Base-by-base conservation (phyloP, 495 filamentous ascomycete genomes). In the Cercophora sp. region DNA sequence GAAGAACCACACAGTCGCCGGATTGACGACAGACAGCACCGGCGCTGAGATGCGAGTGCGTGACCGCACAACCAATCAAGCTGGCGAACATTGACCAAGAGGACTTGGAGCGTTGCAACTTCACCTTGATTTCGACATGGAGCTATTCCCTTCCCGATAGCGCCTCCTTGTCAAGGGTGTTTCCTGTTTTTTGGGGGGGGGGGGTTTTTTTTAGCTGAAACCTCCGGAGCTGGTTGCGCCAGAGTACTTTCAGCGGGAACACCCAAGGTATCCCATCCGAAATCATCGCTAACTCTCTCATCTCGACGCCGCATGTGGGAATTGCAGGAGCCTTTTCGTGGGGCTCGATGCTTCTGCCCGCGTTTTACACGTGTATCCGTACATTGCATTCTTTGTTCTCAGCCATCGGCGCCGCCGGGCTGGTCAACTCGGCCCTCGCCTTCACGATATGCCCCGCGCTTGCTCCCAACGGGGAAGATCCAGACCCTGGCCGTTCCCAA, bases 161-260 rank as follows among this genome's bases (percentile, higher is more conserved):
- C 5, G 19, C 26, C 3, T 22, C 18, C 11, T 5, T 11, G 16
- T 22, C 13, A 11, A 39, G n/a, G n/a, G n/a, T n/a, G n/a, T 39
- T 39, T 39, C 35, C 35, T 39, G 35, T 37, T 16, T 2, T 19
- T 19, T 19, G 36, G 16, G 22, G 36, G 5, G 22, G 16, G 2
- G 5, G 18, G 36, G 36, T 39, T 39, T 13, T 43, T 39, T 39
- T 43, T 43, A 43, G 40, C 40, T 43, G 40, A 43, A 43, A 43
- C 40, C 20, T 22, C 23, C 3, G 19, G 20, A 43, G 40, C 23
- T 43, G 39, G 39, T 42, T 20, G 16, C 39, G 39, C 39, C 8
- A 23, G 23, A 23, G 39, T 20, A 42, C n/a, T n/a, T n/a, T n/a
- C n/a, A n/a, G n/a, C n/a, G n/a, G n/a, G n/a, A 19, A 20, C 13